phyloP scores from a whole-genome alignment of 306 rosid species.

The Heteromeles arbutifolia region DNA sequence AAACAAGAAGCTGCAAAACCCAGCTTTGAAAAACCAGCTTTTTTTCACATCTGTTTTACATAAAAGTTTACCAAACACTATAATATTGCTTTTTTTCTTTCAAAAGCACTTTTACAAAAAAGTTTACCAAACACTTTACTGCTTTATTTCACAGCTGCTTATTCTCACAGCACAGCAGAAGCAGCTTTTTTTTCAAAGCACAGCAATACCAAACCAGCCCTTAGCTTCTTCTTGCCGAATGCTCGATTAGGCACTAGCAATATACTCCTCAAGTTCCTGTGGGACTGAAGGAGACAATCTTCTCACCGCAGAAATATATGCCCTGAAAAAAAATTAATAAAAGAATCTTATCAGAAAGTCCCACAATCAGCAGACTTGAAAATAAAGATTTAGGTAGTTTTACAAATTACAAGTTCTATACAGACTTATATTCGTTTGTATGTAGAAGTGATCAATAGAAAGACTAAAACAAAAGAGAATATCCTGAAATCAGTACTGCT shows the following conservation, averaged over 20 bases:
- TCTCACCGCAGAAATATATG: slow-evolving; percentile 92
- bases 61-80: too few relatives aligned
- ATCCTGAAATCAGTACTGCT: slow-evolving; percentile 1
- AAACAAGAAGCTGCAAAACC: too few relatives aligned
- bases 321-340: slow-evolving; percentile 32
- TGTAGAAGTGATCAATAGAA: background rate
- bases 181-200: too few relatives aligned
- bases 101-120: too few relatives aligned
- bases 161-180: too few relatives aligned
- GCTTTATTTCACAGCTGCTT: too few relatives aligned
- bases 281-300: slow-evolving; percentile 83
- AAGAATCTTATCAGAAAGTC: slow-evolving; percentile 3
- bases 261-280: slow-evolving; percentile 77
- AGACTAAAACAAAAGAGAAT: background rate
- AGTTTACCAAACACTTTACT: too few relatives aligned
- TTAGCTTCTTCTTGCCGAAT: slow-evolving; percentile 96
- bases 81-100: too few relatives aligned
- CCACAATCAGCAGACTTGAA: background rate
- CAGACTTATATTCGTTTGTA: background rate
- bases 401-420: background rate
- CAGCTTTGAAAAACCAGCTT: too few relatives aligned
- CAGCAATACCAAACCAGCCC: too few relatives aligned
- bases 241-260: slow-evolving; percentile 82
- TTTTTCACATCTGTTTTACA: too few relatives aligned
- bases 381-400: background rate